Evolutionary conservation across 495 filamentous ascomycete species (phyloP), one percentile per base, ranked within the genome.

Genomic region (Podospora appendiculata): DNA sequence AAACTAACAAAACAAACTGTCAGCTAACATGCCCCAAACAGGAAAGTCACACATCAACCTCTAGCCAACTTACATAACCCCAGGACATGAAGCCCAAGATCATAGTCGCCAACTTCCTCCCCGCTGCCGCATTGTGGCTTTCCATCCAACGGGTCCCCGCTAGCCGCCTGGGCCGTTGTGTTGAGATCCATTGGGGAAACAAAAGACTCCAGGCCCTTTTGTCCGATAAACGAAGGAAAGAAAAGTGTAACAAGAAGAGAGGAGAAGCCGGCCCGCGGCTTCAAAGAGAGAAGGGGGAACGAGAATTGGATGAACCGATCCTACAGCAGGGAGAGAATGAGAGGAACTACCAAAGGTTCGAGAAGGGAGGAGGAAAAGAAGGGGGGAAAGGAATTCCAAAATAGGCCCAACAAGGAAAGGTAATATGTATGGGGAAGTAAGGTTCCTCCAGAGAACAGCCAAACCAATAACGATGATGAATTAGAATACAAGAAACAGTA

Each of bases 71-170:
- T 64, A 78, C 76, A 77, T 38, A 78, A 54, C 40, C 67, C 76
- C 32, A 65, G 64, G 16, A 76, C 70, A 46, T 79, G 74, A 33
- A 78, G 61, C 36, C 63, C 58, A 36, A 78, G 60, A 59, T 79
- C 75, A 56, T 78, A 79, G 48, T 73, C 72, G 53, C 70, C 73
- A 0, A 49, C 56, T 40, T 70, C 58, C 48, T 61, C 54, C 13
- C 64, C 72, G 50, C 73, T 61, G 7, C 75, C 74, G 47, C 75
- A 78, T 44, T 58, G 40, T 12, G 75, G 76, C 66, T 78, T 77
- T 51, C 58, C 63, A 10, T 33, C 55, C 55, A 63, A 32, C 7
- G 41, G 45, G 47, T 41, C 42, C 19, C 54, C 14, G 14, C 33
- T 40, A 13, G 34, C 13, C 8, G 5, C 33, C 12, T 16, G 9